Conservation (phyloP, 208 protist species). For the Leptomonas pyrrhocoris region DNA sequence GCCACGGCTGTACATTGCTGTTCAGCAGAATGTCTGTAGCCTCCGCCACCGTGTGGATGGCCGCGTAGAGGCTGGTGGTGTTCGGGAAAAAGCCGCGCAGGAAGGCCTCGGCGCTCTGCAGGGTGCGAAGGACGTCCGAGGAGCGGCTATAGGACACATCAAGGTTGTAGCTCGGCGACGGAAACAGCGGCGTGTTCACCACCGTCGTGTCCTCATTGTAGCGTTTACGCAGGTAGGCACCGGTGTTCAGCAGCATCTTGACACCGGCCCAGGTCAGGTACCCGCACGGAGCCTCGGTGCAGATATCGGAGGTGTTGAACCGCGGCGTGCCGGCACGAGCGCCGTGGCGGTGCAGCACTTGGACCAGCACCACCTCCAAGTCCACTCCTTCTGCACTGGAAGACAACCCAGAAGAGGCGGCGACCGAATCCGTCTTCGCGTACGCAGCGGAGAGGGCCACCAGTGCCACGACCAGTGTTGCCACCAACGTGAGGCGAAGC, state of each 20-base stretch:
- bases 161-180: slow-evolving; percentile 47
- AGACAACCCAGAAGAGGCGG: not conserved
- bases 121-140: slow-evolving; percentile 56
- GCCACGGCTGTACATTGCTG: slow-evolving; percentile 32
- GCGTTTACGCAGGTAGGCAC: slow-evolving; percentile 41
- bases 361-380: slow-evolving; percentile 33
- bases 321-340: slow-evolving; percentile 30
- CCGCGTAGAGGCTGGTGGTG: slow-evolving; percentile 41
- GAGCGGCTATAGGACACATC: slow-evolving; percentile 62
- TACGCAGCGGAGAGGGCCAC: slow-evolving; percentile 22
- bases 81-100: slow-evolving; percentile 53
- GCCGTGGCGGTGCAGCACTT: slow-evolving; percentile 68
- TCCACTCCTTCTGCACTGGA: slow-evolving; percentile 1
- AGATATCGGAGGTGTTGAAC: slow-evolving; percentile 44
- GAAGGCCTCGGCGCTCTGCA: slow-evolving; percentile 64
- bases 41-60: slow-evolving; percentile 46
- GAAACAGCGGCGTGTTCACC: slow-evolving; percentile 36
- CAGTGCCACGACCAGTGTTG: slow-evolving; percentile 10
- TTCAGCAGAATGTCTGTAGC: slow-evolving; percentile 43
- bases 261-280: slow-evolving; percentile 45
- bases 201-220: slow-evolving; percentile 42
- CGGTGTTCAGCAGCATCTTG: slow-evolving; percentile 47
- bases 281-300: slow-evolving; percentile 50
- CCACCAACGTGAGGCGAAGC: slow-evolving; percentile 16
- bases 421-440: not conserved